These are phyloP conservation scores for Alloteropsis semialata DNA, from an alignment of 176 grass and related monocot genomes.

Conservation along the genomic window DNA sequence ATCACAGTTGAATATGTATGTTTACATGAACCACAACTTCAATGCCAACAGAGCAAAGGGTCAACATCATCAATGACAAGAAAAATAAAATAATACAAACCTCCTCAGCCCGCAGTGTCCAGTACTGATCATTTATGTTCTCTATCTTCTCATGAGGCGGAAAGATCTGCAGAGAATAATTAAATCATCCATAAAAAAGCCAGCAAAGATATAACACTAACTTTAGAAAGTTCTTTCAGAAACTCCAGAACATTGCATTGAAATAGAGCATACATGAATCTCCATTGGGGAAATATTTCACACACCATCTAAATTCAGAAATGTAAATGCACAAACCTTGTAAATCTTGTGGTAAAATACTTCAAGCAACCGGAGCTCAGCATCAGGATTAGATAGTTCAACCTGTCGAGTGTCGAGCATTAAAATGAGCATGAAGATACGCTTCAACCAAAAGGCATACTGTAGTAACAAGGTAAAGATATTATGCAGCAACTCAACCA, in stretches of 20 bases:
- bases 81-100: conserved; percentile 31
- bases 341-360: conserved; percentile 99
- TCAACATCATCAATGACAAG: conserved; percentile 15
- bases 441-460: neutral
- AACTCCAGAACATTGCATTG: neutral
- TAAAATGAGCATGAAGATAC: conserved; percentile 20
- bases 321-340: conserved; percentile 50
- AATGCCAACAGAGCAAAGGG: neutral
- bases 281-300: neutral
- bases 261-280: neutral
- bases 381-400: conserved; percentile 84
- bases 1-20: neutral
- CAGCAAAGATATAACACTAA: neutral
- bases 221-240: neutral
- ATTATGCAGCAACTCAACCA: neutral
- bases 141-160: conserved; percentile 75
- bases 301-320: conserved; percentile 3
- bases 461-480: neutral
- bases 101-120: conserved; percentile 82
- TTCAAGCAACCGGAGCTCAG: conserved; percentile 91
- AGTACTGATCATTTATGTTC: conserved; percentile 93
- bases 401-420: conserved; percentile 65
- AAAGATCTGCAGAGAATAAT: conserved; percentile 51
- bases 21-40: neutral
- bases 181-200: conserved; percentile 10